Evolutionary conservation across 306 rosid species (phyloP).

Genomic region (Begonia loranthoides): DNA sequence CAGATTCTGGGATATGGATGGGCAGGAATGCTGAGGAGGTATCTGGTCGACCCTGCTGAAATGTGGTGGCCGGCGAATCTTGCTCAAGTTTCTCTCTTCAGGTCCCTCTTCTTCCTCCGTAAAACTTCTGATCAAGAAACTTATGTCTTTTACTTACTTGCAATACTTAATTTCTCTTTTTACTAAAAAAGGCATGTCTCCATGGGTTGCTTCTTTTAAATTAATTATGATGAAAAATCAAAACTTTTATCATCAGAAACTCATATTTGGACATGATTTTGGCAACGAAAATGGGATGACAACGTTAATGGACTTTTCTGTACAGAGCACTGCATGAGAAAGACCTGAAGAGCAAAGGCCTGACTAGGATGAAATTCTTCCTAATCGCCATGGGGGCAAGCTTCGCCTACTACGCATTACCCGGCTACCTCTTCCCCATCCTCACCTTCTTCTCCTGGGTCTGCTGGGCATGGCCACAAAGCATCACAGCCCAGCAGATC

Average conservation of each 20-base stretch:
- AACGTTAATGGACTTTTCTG: too few relatives aligned
- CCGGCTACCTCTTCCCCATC: slow-evolving; percentile 70
- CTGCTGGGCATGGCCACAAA: slow-evolving; percentile 92
- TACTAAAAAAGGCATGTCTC: too few relatives aligned
- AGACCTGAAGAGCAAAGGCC: slow-evolving; percentile 43
- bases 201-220: too few relatives aligned
- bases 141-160: background rate
- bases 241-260: background rate
- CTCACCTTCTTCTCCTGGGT: slow-evolving; percentile 96
- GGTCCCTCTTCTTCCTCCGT: slow-evolving; percentile 27
- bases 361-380: slow-evolving; percentile 73
- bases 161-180: too few relatives aligned
- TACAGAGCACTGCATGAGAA: slow-evolving; percentile 94
- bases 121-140: background rate
- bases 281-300: background rate
- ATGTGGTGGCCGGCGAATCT: slow-evolving; percentile 99
- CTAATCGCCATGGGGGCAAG: slow-evolving; percentile 58
- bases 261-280: slow-evolving; percentile 1
- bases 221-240: too few relatives aligned
- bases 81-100: slow-evolving; percentile 96
- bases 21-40: slow-evolving; percentile 96
- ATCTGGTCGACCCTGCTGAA: slow-evolving; percentile 89
- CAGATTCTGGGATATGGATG: slow-evolving; percentile 99
- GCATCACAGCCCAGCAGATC: slow-evolving; percentile 84
- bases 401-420: slow-evolving; percentile 75